phyloP scores from a whole-genome alignment of 129 eudicot genomes.

The Helichrysum umbraculigerum region DNA sequence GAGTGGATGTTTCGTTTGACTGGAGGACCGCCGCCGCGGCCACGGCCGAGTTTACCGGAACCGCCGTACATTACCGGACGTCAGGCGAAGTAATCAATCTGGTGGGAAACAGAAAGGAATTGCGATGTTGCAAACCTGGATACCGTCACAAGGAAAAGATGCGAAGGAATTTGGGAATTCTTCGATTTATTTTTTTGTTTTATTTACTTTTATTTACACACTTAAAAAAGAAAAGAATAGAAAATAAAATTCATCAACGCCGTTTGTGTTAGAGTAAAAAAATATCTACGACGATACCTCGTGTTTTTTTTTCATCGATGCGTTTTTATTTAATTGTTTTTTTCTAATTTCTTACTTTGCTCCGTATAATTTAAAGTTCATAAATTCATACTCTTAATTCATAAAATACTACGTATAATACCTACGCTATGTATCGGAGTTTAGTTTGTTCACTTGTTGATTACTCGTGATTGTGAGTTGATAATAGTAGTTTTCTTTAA shows the following conservation, averaged over 20 bases:
- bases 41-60: slow-evolving; percentile 48
- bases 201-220: too few relatives aligned
- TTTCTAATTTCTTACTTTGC: too few relatives aligned
- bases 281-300: too few relatives aligned
- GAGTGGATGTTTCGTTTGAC: slow-evolving; percentile 65
- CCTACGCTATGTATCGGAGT: too few relatives aligned
- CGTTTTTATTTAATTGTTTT: too few relatives aligned
- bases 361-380: too few relatives aligned
- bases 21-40: slow-evolving; percentile 50
- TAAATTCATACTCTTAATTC: too few relatives aligned
- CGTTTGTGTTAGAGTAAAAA: neutral
- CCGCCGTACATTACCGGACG: slow-evolving; percentile 58
- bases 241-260: neutral
- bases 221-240: neutral
- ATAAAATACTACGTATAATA: too few relatives aligned
- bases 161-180: slow-evolving; percentile 41
- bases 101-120: slow-evolving; percentile 24
- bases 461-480: too few relatives aligned
- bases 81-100: slow-evolving; percentile 24
- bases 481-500: too few relatives aligned
- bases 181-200: neutral
- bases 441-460: too few relatives aligned
- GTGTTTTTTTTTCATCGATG: too few relatives aligned
- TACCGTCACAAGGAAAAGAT: slow-evolving; percentile 41
- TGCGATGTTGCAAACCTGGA: slow-evolving; percentile 32